Evolutionary conservation across 208 protist species (phyloP).

Genomic region (Trypanosoma lewisi): DNA sequence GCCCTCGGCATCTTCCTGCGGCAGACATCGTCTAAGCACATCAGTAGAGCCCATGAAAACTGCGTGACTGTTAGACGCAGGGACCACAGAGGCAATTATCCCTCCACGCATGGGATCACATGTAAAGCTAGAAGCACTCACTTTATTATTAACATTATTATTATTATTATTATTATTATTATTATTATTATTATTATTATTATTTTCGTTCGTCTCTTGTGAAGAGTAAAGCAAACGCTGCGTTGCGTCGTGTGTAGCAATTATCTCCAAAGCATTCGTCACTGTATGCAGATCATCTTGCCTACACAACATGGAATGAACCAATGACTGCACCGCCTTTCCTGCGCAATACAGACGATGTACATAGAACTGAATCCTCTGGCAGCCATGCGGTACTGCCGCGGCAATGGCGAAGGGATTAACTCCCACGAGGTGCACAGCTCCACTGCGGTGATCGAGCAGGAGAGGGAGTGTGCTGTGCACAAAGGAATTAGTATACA

Average conservation of each 20-base stretch:
- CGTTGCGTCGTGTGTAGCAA: constrained; percentile 16
- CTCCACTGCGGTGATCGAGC: constrained; percentile 14
- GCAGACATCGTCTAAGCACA: neutral
- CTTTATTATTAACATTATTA: neutral
- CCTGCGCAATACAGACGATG: constrained; percentile 31
- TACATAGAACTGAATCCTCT: constrained; percentile 31
- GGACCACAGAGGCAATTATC: neutral
- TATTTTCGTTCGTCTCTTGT: neutral
- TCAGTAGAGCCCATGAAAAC: constrained; percentile 12
- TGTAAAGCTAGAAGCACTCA: neutral
- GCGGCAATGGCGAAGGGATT: constrained; percentile 39
- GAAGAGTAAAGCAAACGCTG: constrained; percentile 5
- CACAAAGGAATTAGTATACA: constrained; percentile 18
- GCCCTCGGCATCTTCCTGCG: neutral
- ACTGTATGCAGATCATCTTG: constrained; percentile 17
- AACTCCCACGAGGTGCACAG: constrained; percentile 20
- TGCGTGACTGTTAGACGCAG: neutral
- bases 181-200: neutral
- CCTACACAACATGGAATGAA: constrained; percentile 23
- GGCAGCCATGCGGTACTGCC: constrained; percentile 7
- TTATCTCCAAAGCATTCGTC: constrained; percentile 8
- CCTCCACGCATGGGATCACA: neutral
- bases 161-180: neutral
- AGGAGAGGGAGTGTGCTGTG: constrained; percentile 25
- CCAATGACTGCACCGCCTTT: constrained; percentile 24